Evolutionary conservation across 768 basidiomycete genomes (phyloP), one percentile per base, ranked within the genome.

Genomic region (Amanita pallidorosea): DNA sequence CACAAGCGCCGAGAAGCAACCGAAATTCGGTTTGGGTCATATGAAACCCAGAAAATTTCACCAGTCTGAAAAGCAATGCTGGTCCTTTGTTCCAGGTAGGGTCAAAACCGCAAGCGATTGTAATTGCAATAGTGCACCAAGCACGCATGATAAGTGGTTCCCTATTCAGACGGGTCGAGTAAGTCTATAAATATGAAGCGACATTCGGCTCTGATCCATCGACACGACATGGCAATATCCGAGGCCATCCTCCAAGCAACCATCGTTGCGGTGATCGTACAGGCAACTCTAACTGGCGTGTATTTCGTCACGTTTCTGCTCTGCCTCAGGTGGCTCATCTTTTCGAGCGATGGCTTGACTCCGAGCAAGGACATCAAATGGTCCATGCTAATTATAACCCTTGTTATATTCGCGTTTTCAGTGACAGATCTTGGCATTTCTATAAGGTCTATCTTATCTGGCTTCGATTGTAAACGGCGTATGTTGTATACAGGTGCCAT

Each of bases 221-320:
- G 11, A 9, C 2, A 22, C 38, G n/a, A 38, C n/a, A 51, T 51
- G 49, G 7, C 29, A 31, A 31, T 51, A 23, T 44, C 49, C 18
- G 31, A 29, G 9, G 11, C 29, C 9, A 9, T 31, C 23, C 11
- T 31, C 20, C 31, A 51, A 25, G 18, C 34, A 41, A 33, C 1
- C 25, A 41, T 23, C 12, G 44, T 45, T 33, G 29, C 49, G 17
- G 44, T 22, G 7, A 18, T 18, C n/a, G 33, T 44, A 7, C 49
- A 51, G 17, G 49, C 49, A 22, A 44, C 13, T 11, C 23, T 51
- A 7, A 35, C 23, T 20, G 49, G 49, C 7, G 7, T 44, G 12
- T 51, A 51, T 31, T 15, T 51, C 43, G 17, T 33, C 41, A 51
- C 49, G 7, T 45, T 51, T 17, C 23, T 51, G 7, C 43, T 31